A percentile compares a stretch with the other conserved stretches of the same genome.
These are phyloP conservation scores for Graphilbum ipis-grandicollis DNA, from an alignment of 2,329 filamentous ascomycete species.

Conservation along the genomic window DNA sequence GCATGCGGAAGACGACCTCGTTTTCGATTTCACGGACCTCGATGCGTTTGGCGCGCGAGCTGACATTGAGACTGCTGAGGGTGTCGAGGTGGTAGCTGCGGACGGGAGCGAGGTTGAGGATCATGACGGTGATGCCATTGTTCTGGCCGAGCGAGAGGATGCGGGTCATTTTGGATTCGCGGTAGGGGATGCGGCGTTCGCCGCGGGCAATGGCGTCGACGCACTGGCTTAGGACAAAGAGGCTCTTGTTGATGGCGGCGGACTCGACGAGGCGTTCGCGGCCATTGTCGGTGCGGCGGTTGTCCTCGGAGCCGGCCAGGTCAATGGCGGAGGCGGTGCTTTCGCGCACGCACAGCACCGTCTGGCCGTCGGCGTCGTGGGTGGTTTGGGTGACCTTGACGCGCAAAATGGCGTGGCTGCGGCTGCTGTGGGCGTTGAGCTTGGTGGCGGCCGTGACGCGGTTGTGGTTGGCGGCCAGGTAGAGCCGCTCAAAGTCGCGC, in stretches of 20 bases:
- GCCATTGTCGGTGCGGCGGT: conserved; percentile 81
- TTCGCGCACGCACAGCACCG: conserved; percentile 33
- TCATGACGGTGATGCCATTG: conserved; percentile 91
- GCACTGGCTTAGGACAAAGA: conserved; percentile 88
- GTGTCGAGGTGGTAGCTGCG: conserved; percentile 88
- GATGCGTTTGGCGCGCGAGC: conserved; percentile 88
- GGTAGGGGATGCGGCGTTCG: conserved; percentile 69
- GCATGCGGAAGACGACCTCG: conserved; percentile 72
- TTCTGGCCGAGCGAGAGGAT: conserved; percentile 88
- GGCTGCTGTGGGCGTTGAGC: conserved; percentile 78
- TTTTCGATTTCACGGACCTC: conserved; percentile 93
- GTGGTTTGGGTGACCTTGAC: conserved; percentile 73
- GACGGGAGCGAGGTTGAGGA: conserved; percentile 82
- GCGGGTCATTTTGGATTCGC: conserved; percentile 93
- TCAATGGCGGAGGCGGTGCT: conserved; percentile 90
- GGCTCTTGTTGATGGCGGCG: conserved; percentile 90
- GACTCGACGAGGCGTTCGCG: conserved; percentile 89
- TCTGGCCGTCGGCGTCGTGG: conserved; percentile 24
- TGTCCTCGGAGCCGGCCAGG: conserved; percentile 88
- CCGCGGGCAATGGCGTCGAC: conserved; percentile 78
- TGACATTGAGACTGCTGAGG: conserved; percentile 83
- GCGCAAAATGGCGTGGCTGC: conserved; percentile 78
- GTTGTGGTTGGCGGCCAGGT: conserved; percentile 84
- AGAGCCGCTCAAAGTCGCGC: conserved; percentile 78
- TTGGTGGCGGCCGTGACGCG: conserved; percentile 81